phyloP scores from a whole-genome alignment of 2,329 filamentous ascomycete genomes.

The Claviceps spartinae region DNA sequence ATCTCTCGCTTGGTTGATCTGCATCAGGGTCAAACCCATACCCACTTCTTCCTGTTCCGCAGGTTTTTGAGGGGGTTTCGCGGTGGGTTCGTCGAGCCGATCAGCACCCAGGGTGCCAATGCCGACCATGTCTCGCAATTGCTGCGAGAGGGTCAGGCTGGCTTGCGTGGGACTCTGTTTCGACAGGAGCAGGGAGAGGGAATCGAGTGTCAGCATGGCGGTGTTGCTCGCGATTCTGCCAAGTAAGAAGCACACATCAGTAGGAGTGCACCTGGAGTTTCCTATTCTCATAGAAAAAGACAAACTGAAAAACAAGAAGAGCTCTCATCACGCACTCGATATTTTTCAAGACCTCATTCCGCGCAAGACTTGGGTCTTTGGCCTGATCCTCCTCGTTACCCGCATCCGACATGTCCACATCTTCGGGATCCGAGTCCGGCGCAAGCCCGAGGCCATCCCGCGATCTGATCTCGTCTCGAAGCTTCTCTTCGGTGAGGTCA shows the following conservation, averaged over 20 bases:
- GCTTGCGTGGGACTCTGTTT: conserved; percentile 64
- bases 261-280: not conserved
- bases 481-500: conserved; percentile 57
- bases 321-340: conserved; percentile 35
- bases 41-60: conserved; percentile 44
- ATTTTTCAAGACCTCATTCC: conserved; percentile 44
- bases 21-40: conserved; percentile 65
- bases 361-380: conserved; percentile 35
- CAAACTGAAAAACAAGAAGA: not conserved
- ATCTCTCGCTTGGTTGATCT: conserved; percentile 60
- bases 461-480: conserved; percentile 53
- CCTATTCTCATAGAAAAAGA: not conserved
- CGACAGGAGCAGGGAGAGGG: conserved; percentile 71
- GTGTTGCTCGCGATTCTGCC: conserved; percentile 33
- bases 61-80: conserved; percentile 35
- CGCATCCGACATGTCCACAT: conserved; percentile 32
- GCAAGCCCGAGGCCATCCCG: conserved; percentile 25
- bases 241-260: not conserved
- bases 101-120: conserved; percentile 62
- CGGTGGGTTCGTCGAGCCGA: conserved; percentile 45
- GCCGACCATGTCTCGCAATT: conserved; percentile 56
- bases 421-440: conserved; percentile 28
- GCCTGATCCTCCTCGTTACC: conserved; percentile 30
- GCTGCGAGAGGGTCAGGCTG: conserved; percentile 53
- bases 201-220: conserved; percentile 61